These are phyloP conservation scores for Blastobotrys parvus DNA, from an alignment of 805 yeast species.

Conservation along the genomic window DNA sequence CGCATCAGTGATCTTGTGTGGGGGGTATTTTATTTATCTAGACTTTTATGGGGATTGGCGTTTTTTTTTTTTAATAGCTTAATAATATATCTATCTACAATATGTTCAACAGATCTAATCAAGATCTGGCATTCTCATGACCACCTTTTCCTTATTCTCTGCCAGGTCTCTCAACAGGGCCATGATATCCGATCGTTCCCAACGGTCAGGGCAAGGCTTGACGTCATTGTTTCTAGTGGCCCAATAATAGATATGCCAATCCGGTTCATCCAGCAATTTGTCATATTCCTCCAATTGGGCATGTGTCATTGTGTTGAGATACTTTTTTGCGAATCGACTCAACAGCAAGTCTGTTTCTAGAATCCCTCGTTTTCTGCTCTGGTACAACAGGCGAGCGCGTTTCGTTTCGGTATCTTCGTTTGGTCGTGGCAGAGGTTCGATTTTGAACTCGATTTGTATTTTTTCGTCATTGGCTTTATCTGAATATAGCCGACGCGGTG, in stretches of 20 bases:
- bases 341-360: constrained; percentile 84
- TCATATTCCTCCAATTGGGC: constrained; percentile 82
- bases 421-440: constrained; percentile 69
- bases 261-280: constrained; percentile 76
- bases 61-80: too few relatives aligned
- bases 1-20: too few relatives aligned
- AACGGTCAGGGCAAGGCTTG: constrained; percentile 80
- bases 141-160: constrained; percentile 59
- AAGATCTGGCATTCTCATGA: constrained; percentile 84
- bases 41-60: too few relatives aligned
- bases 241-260: constrained; percentile 99
- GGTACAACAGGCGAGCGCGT: constrained; percentile 84
- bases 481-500: too few relatives aligned
- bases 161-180: constrained; percentile 61
- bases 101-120: too few relatives aligned
- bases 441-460: constrained; percentile 44
- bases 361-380: constrained; percentile 90
- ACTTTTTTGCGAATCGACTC: constrained; percentile 74
- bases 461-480: too few relatives aligned
- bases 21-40: too few relatives aligned
- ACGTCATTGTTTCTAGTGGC: constrained; percentile 71
- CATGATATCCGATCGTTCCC: constrained; percentile 65
- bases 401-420: constrained; percentile 67
- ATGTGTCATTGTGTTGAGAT: constrained; percentile 48
- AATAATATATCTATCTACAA: too few relatives aligned